A percentile compares a stretch with the other conserved stretches of the same genome.
These are phyloP conservation scores for Polytolypa hystricis DNA, from an alignment of 2,329 filamentous ascomycete species.

Conservation along the genomic window DNA sequence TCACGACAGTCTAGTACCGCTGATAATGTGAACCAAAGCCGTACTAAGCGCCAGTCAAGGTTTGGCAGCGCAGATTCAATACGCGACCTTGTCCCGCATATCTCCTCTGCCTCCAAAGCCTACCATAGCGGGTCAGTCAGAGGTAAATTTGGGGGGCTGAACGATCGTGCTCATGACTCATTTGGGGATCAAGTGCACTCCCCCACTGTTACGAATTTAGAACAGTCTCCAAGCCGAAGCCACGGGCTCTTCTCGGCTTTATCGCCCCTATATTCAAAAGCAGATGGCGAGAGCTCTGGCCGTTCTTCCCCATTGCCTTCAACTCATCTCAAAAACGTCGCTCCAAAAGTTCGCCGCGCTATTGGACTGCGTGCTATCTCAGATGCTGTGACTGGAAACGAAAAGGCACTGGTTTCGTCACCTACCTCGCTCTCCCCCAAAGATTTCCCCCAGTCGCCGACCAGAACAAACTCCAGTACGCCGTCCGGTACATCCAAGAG, in stretches of 20 bases:
- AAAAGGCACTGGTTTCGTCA: constrained; percentile 39
- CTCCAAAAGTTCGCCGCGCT: constrained; percentile 45
- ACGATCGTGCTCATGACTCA: constrained; percentile 42
- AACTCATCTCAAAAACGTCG: constrained; percentile 47
- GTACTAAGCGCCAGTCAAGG: constrained; percentile 61
- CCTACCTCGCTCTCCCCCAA: constrained; percentile 36
- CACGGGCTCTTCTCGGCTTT: constrained; percentile 33
- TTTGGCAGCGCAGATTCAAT: constrained; percentile 70
- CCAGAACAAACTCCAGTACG: constrained; percentile 63
- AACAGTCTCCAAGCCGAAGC: constrained; percentile 35
- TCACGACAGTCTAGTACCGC: constrained; percentile 65
- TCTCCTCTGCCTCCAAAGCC: constrained; percentile 53
- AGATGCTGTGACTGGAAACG: constrained; percentile 50
- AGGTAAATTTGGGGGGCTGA: constrained; percentile 48
- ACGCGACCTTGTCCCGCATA: constrained; percentile 41
- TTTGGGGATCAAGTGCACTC: constrained; percentile 32
- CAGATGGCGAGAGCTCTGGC: constrained; percentile 40
- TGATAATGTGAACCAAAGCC: constrained; percentile 59
- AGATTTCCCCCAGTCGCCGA: constrained; percentile 52
- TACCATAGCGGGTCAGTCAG: constrained; percentile 51
- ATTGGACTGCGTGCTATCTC: constrained; percentile 77
- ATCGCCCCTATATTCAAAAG: constrained; percentile 36
- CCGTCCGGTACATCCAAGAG: constrained; percentile 54
- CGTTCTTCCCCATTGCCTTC: constrained; percentile 38
- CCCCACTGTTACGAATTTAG: constrained; percentile 48